A percentile compares a stretch with the other conserved stretches of the same genome.
Conservation (phyloP, 768 basidiomycete species). For the Rhizopogon vulgaris region DNA sequence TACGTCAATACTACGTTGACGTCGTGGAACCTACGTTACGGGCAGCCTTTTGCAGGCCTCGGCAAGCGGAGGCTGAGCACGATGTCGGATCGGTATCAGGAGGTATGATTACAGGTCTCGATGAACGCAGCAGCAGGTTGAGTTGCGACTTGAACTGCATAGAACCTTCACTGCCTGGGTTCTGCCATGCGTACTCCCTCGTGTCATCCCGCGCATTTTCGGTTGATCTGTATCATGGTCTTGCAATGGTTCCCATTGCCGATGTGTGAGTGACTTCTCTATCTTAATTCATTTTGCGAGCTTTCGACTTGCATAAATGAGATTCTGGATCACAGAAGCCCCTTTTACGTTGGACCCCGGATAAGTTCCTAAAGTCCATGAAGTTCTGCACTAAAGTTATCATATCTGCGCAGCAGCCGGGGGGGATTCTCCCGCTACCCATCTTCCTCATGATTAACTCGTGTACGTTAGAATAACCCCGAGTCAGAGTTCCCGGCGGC, state of each 20-base stretch:
- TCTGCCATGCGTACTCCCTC: constrained; percentile 41
- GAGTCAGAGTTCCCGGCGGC: neutral
- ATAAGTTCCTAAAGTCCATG: neutral
- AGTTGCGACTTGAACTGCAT: constrained; percentile 2
- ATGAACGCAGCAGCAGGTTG: neutral
- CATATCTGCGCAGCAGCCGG: neutral
- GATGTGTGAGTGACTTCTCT: constrained; percentile 53
- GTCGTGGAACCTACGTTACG: constrained; percentile 25
- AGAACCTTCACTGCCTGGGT: constrained; percentile 21
- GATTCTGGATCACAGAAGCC: neutral
- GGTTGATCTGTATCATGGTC: constrained; percentile 73
- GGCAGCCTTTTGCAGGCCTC: constrained; percentile 6
- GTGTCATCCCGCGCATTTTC: constrained; percentile 82
- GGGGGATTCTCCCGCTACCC: neutral
- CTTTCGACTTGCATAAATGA: neutral
- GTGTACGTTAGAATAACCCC: neutral
- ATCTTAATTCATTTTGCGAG: neutral
- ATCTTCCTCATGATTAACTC: neutral
- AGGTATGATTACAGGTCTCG: neutral
- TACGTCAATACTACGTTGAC: constrained; percentile 26
- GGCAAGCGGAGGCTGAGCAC: constrained; percentile 1
- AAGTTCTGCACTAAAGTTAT: neutral
- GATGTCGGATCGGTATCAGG: neutral
- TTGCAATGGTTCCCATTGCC: constrained; percentile 81
- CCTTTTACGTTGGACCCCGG: neutral